Evolutionary conservation across 345 rosid genomes (phyloP), one percentile per base, ranked within the genome.

Genomic region (Streptanthus diversifolius): DNA sequence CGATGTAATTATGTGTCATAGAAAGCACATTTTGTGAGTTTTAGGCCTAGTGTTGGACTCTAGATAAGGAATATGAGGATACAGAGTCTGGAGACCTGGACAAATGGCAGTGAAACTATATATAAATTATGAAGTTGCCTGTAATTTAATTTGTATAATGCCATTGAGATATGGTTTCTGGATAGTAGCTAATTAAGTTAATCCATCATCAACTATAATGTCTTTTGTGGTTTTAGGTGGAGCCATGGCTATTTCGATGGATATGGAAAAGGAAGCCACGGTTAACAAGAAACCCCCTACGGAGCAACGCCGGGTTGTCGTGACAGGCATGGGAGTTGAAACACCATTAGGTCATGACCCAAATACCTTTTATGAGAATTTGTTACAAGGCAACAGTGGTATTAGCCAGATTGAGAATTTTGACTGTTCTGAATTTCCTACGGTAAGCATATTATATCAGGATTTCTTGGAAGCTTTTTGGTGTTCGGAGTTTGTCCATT

Each of bases 281-380:
- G 76, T 77, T 45, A 82, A 84, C 78, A 86, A 84, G 79, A 93
- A 84, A 72, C 92, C 93, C 2, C 71, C 72, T 29, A 81, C 30
- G 17, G 85, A 83, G 85, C 89, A 91, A 61, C 88, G 95, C 43
- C 82, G 90, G 18, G 98, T 93, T 43, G 98, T 93, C 53, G 96
- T 93, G 73, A 93, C 98, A 17, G 98, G 98, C 52, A 86, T 91
- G 98, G 96, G 98, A 40, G 85, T 91, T 53, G 92, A 80, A 61
- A 77, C 95, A n/a, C 84, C 97, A 12, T 83, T 93, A 67, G 98
- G 98, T 54, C 90, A 91, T 79, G 98, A 93, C 24, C 83, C 76
- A 5, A 73, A 89, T 53, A 82, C 83, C 61, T 91, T 87, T 81
- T 93, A 93, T 74, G 79, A 86, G 58, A 93, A 93, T 83, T 80